Conservation (phyloP, 768 basidiomycete genomes). For the Daedaleopsis sinensis region DNA sequence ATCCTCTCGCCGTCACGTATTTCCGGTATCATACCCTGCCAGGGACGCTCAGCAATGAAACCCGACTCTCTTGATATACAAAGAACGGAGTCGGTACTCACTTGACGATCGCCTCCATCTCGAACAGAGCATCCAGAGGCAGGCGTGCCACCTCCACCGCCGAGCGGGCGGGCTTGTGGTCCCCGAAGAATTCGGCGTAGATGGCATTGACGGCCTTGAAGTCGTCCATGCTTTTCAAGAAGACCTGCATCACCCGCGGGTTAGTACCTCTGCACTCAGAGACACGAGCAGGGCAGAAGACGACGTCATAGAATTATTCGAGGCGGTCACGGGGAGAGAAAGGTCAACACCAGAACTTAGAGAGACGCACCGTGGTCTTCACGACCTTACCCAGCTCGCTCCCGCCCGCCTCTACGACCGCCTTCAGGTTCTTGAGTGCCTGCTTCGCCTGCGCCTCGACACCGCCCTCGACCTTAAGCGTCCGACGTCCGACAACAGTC, state of each 20-base stretch:
- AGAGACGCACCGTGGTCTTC: slow-evolving; percentile 80
- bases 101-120: slow-evolving; percentile 90
- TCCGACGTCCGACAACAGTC: background rate
- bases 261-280: background rate
- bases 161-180: slow-evolving; percentile 91
- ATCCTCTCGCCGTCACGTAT: too few species aligned
- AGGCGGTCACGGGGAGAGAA: slow-evolving; percentile 14
- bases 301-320: too few species aligned
- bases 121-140: slow-evolving; percentile 89
- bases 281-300: background rate
- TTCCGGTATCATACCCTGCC: too few species aligned
- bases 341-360: too few species aligned
- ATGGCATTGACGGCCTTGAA: slow-evolving; percentile 81
- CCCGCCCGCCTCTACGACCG: slow-evolving; percentile 82
- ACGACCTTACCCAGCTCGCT: slow-evolving; percentile 79
- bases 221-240: slow-evolving; percentile 91
- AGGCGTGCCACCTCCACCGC: slow-evolving; percentile 88
- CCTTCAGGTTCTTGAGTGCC: slow-evolving; percentile 83
- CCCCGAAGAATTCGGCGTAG: slow-evolving; percentile 84
- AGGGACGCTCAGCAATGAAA: too few species aligned
- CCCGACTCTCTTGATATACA: too few species aligned
- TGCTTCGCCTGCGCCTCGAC: slow-evolving; percentile 82
- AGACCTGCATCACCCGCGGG: slow-evolving; percentile 56
- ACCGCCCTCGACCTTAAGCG: slow-evolving; percentile 50
- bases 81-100: slow-evolving; percentile 34